phyloP scores from a whole-genome alignment of 805 yeast species.

The Suhomyces vadensis region DNA sequence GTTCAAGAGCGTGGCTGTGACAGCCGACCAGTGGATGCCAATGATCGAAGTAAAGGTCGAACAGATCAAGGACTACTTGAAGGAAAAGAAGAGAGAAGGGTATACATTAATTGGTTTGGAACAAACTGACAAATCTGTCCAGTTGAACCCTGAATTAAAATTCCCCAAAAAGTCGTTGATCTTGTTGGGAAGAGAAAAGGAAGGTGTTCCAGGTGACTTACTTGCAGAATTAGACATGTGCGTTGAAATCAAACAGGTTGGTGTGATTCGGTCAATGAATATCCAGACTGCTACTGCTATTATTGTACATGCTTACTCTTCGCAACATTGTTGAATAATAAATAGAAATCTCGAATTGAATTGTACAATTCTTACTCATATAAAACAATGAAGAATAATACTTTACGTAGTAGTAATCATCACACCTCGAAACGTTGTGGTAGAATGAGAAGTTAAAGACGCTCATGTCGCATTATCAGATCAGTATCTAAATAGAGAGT shows the following conservation, averaged over 20 bases:
- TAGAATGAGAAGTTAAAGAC: too few relatives aligned
- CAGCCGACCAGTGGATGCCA: slow-evolving; percentile 97
- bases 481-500: too few relatives aligned
- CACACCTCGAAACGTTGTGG: too few relatives aligned
- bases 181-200: slow-evolving; percentile 81
- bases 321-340: slow-evolving; percentile 53
- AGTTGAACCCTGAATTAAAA: slow-evolving; percentile 57
- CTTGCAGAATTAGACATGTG: slow-evolving; percentile 82
- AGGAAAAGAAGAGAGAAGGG: slow-evolving; percentile 65
- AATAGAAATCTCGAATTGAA: not conserved
- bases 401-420: too few relatives aligned
- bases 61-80: slow-evolving; percentile 57
- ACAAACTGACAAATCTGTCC: slow-evolving; percentile 87
- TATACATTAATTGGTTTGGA: slow-evolving; percentile 88
- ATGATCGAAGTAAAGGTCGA: slow-evolving; percentile 70
- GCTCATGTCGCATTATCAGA: too few relatives aligned
- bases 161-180: slow-evolving; percentile 82
- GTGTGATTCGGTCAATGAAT: slow-evolving; percentile 92
- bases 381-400: not conserved
- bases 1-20: slow-evolving; percentile 86
- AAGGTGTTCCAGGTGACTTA: slow-evolving; percentile 87
- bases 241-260: slow-evolving; percentile 88
- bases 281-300: slow-evolving; percentile 97
- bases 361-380: not conserved
- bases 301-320: slow-evolving; percentile 84